A percentile compares a stretch with the other conserved stretches of the same genome.
phyloP scores from a whole-genome alignment of 139 green algal genomes.

The Chlorella sp. region DNA sequence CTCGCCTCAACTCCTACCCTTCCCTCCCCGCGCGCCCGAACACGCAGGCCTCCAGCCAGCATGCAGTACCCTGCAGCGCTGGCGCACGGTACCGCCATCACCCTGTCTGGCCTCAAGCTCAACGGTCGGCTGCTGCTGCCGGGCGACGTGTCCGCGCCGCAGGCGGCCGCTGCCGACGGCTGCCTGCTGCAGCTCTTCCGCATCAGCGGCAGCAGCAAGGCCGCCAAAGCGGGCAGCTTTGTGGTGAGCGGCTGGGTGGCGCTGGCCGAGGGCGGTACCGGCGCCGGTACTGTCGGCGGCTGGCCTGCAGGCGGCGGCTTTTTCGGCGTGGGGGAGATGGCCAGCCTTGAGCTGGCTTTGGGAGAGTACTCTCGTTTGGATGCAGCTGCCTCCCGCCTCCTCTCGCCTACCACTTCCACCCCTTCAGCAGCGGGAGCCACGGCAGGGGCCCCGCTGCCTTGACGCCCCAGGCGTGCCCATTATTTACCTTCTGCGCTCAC shows the following conservation, averaged over 20 bases:
- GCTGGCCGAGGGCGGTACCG: neutral
- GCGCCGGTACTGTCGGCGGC: neutral
- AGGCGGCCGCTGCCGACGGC: neutral
- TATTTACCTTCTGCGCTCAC: no score
- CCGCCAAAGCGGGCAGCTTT: neutral
- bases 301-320: neutral
- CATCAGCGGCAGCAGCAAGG: neutral
- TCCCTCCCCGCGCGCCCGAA: neutral
- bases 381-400: neutral
- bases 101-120: slow-evolving; percentile 1
- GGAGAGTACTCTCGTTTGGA: slow-evolving; percentile 3
- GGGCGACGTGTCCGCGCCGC: neutral
- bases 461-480: neutral
- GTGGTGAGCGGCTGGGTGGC: slow-evolving; percentile 15
- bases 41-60: slow-evolving; percentile 6
- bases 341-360: slow-evolving; percentile 7
- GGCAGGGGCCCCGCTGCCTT: neutral
- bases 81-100: neutral
- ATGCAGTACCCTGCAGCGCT: slow-evolving; percentile 17
- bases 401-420: neutral
- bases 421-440: neutral
- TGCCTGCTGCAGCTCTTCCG: slow-evolving; percentile 5
- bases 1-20: no score
- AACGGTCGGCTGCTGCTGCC: slow-evolving; percentile 27
- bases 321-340: slow-evolving; percentile 34